Base-by-base conservation (phyloP, 352 stramenopile genomes). In the Thraustochytrium sp. region DNA sequence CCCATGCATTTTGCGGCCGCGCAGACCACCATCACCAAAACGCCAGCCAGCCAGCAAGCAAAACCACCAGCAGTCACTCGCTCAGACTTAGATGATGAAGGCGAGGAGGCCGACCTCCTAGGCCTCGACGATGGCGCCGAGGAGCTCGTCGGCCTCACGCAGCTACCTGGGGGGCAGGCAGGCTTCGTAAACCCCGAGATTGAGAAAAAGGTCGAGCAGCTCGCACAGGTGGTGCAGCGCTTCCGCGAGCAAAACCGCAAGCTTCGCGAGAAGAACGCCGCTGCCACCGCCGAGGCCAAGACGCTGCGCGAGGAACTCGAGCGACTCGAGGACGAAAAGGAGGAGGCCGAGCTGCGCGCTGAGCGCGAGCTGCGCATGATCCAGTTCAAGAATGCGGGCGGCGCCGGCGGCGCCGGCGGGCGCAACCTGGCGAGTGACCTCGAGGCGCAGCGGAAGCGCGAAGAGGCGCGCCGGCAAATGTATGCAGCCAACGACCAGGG, bases 391-490 rank as follows among this genome's bases (percentile, higher is more conserved):
- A 91, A 9, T 55, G 77, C 3, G 87, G 92, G 31, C 51, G 83
- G 3, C 85, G 85, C 54, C 37, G 82, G 76, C 31, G 89, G 4
- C 1, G 59, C 36, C 34, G 82, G 73, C 16, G 62, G 84, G 21
- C 49, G 83, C 23, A 61, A 82, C 31, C 38, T 75, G 21, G 65
- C 85, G n/a, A 77, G 75, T 44, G 84, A 83, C 5, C 18, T 86
- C 64, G 85, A 89, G 16, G 85, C 89, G 44, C 89, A 92, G 73
- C 89, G 92, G 65, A 80, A 91, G 29, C 68, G 89, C 29, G 90
- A 90, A 13, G 90, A 90, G 0, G 88, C 86, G 0, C 89, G 92
- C 23, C 88, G 87, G 2, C 89, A 91, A 51, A 89, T 91, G 64
- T 88, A 91, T 75, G 59, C 59, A 16, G 59, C 59, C 21, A 89